Base-by-base conservation (phyloP, 2,329 filamentous ascomycete species). In the Phoma sp. region DNA sequence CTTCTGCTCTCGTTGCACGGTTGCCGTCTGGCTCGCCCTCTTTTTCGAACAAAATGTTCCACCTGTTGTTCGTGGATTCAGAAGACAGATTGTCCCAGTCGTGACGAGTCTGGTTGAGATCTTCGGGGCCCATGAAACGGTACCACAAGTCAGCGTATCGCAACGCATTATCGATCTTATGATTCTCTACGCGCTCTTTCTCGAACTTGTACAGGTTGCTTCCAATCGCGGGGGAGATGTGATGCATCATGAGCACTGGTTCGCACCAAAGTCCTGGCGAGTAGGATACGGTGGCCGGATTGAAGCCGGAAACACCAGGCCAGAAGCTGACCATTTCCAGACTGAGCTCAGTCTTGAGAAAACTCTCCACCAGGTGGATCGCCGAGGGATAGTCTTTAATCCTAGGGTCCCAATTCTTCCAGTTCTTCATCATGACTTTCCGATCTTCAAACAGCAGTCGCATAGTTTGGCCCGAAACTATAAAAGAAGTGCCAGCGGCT, bases 401-500 rank as follows among this genome's bases (percentile, higher is more conserved):
- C 51, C 75, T 78, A 1, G 74, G 66, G 53, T 83, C 76, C 64
- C 81, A 77, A 26, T 76, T 75, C 54, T 83, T 76, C 63, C 81
- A 77, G 25, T 76, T 75, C 15, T 74, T 63, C 1, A 77, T 66
- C 42, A 80, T 73, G 1, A 70, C 66, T 15, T 64, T 61, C 51
- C 80, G 81, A 29, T 79, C 75, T 4, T 69, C 66, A 33, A 71
- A 58, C 11, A 73, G 49, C 9, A 77, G 74, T 43, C 75, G 71
- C 73, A 84, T 75, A 3, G 81, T 82, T 4, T 78, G 72, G 2
- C 77, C 76, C 0, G 83, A 84, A 23, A 85, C 61, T 23, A 81
- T 72, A 59, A 84, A 82, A 3, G 82, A 82, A 4, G 77, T 80
- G 0, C 83, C 83, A 9, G 81, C 82, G 50, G 84, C 79, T 0